phyloP scores from a whole-genome alignment of 1,139 yeast genomes.

The Zygoascus meyerae region DNA sequence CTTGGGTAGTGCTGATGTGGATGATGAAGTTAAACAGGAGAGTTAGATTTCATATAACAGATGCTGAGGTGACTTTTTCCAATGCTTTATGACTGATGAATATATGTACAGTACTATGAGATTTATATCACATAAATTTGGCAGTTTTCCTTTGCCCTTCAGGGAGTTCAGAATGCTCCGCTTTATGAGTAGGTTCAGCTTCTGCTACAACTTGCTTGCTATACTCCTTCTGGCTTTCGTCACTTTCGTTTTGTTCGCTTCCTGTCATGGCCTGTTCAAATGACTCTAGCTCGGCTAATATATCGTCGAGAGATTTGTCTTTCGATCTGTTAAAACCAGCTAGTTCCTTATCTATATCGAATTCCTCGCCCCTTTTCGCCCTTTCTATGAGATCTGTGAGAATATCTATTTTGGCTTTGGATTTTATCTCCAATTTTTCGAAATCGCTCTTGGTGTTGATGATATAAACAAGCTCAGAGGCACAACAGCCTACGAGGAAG shows the following conservation, averaged over 20 bases:
- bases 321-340: slow-evolving; percentile 8
- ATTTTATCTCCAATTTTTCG: slow-evolving; percentile 12
- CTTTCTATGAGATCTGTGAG: slow-evolving; percentile 11
- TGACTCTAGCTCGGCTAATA: slow-evolving; percentile 15
- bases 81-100: too few relatives aligned
- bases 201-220: too few relatives aligned
- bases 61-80: too few relatives aligned
- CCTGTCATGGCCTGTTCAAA: slow-evolving; percentile 11
- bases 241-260: not conserved
- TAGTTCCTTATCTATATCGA: slow-evolving; percentile 17
- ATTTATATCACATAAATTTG: too few relatives aligned
- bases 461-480: slow-evolving; percentile 17
- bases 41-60: too few relatives aligned
- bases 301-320: slow-evolving; percentile 13
- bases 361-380: slow-evolving; percentile 13
- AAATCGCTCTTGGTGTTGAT: slow-evolving; percentile 15
- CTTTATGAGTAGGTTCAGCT: too few relatives aligned
- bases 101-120: too few relatives aligned
- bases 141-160: too few relatives aligned
- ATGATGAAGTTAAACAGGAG: not conserved
- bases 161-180: too few relatives aligned
- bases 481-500: slow-evolving; percentile 17
- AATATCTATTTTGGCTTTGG: slow-evolving; percentile 8
- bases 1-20: not conserved
- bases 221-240: not conserved